These are phyloP conservation scores for Elaeis oleifera DNA, from an alignment of 202 grass and related monocot genomes.

Conservation along the genomic window DNA sequence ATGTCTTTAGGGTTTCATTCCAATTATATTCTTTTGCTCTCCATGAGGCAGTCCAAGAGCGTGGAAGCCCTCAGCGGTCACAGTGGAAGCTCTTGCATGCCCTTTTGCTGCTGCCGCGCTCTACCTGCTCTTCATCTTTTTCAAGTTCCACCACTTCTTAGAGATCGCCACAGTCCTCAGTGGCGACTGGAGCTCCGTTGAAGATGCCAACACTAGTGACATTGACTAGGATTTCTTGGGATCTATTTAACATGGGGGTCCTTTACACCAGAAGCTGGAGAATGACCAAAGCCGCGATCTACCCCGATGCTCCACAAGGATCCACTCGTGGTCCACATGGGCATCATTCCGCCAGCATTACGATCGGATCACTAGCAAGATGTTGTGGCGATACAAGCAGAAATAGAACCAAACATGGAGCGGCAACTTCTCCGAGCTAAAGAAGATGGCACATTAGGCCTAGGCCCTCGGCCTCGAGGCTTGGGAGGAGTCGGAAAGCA, in stretches of 20 bases:
- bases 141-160: constrained; percentile 84
- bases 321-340: not conserved
- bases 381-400: constrained; percentile 38
- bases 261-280: constrained; percentile 28
- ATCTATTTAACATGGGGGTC: constrained; percentile 8
- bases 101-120: constrained; percentile 39
- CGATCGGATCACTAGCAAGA: no score
- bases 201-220: constrained; percentile 34
- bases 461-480: constrained; percentile 62
- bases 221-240: constrained; percentile 10
- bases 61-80: not conserved
- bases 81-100: constrained; percentile 71
- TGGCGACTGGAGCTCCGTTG: constrained; percentile 29
- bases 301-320: not conserved
- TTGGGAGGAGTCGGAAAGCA: constrained; percentile 55
- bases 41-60: no score
- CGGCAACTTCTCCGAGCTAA: constrained; percentile 38
- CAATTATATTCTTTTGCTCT: no score
- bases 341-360: constrained; percentile 28
- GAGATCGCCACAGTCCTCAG: constrained; percentile 54
- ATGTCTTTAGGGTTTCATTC: no score
- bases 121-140: constrained; percentile 74
- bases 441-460: constrained; percentile 72
- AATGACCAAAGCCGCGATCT: constrained; percentile 7
- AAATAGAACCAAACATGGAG: constrained; percentile 23